Percentiles rank a stretch among this genome's conserved stretches.
phyloP scores from a whole-genome alignment of 1,284 basidiomycete genomes.

The Moesziomyces sp. region DNA sequence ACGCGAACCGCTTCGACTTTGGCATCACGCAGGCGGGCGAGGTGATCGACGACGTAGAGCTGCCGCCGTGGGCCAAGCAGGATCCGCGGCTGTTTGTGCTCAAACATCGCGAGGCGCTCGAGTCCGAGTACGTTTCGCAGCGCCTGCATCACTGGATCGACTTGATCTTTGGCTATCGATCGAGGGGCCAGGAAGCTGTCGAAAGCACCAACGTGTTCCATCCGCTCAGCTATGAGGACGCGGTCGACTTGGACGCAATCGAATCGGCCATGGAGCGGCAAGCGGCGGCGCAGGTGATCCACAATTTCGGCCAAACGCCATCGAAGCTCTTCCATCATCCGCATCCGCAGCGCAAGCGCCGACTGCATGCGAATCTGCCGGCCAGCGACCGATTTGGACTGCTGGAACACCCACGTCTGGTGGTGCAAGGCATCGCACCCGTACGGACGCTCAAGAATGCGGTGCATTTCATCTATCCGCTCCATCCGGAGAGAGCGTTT shows the following conservation, averaged over 20 bases:
- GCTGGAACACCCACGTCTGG: conserved; percentile 75
- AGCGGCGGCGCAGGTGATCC: conserved; percentile 92
- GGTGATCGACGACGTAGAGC: conserved; percentile 83
- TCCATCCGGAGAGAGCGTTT: conserved; percentile 74
- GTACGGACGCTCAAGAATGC: conserved; percentile 65
- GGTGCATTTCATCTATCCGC: conserved; percentile 73
- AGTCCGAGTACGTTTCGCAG: conserved; percentile 87
- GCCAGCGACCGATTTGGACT: conserved; percentile 73
- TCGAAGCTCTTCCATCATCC: conserved; percentile 80
- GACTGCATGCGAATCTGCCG: conserved; percentile 12
- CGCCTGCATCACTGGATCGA: conserved; percentile 92
- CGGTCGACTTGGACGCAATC: conserved; percentile 74
- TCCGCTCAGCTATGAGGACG: conserved; percentile 87
- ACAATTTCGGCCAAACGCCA: conserved; percentile 75
- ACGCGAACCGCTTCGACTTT: conserved; percentile 75
- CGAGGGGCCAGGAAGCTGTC: conserved; percentile 59
- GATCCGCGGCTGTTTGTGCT: conserved; percentile 87
- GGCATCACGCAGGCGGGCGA: conserved; percentile 86
- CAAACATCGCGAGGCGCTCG: conserved; percentile 85
- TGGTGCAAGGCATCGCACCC: conserved; percentile 59
- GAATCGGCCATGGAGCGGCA: conserved; percentile 86
- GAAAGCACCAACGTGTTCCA: conserved; percentile 88
- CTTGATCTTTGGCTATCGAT: conserved; percentile 70
- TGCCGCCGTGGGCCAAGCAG: conserved; percentile 89
- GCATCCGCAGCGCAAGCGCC: conserved; percentile 78